Percentiles rank a stretch among this genome's conserved stretches.
Evolutionary conservation across 257 asterid species (phyloP).

Genomic region (Marsdenia floribunda): DNA sequence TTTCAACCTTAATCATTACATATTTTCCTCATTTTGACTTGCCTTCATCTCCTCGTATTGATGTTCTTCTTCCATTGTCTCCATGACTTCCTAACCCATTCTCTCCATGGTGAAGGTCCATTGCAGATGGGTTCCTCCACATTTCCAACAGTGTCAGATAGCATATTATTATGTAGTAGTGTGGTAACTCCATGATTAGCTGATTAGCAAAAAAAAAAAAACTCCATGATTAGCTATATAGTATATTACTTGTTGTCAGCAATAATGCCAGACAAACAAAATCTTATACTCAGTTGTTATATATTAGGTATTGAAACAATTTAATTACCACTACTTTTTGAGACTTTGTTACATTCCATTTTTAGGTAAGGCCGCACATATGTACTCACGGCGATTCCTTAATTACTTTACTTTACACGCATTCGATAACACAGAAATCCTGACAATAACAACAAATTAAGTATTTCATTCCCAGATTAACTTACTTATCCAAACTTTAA

Average conservation of each 20-base stretch:
- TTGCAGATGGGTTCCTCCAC: neutral
- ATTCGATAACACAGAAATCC: neutral
- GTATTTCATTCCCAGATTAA: neutral
- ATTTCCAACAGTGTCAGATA: neutral
- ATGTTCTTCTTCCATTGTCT: neutral
- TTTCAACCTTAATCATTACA: neutral
- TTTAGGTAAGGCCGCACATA: conserved; percentile 2
- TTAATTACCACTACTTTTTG: neutral
- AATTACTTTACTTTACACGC: neutral
- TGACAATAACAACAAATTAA: neutral
- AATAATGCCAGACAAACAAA: neutral
- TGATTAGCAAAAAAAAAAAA: too few species aligned
- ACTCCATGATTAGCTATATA: neutral
- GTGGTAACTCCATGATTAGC: neutral
- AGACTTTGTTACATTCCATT: neutral
- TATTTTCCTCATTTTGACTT: neutral
- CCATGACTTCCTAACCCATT: neutral
- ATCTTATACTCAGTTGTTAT: neutral
- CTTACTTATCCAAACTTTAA: conserved; percentile 5
- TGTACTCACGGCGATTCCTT: neutral
- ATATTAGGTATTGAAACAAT: neutral
- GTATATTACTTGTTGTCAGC: neutral
- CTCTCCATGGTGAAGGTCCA: neutral
- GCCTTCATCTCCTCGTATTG: neutral
- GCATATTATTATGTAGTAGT: too few species aligned